Evolutionary conservation across 2,329 filamentous ascomycete genomes (phyloP).

Genomic region (Coleophoma cylindrospora): DNA sequence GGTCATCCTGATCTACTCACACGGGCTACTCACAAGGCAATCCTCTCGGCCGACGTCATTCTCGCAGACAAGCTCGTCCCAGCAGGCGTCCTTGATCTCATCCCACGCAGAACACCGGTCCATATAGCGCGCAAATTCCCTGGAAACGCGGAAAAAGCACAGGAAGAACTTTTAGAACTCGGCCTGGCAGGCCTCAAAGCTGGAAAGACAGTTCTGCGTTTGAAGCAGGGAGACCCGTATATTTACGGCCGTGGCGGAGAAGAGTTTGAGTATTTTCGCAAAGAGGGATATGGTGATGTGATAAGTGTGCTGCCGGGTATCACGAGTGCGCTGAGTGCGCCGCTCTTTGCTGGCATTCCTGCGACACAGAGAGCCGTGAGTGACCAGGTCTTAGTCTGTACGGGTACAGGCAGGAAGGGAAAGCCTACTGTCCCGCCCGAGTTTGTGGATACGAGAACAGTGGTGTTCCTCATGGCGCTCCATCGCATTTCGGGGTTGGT

Average conservation of each 20-base stretch:
- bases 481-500: constrained; percentile 77
- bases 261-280: constrained; percentile 79
- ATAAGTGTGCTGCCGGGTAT: constrained; percentile 80
- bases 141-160: constrained; percentile 89
- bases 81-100: constrained; percentile 77
- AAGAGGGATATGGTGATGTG: constrained; percentile 59
- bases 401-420: constrained; percentile 89
- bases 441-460: constrained; percentile 71
- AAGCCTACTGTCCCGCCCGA: constrained; percentile 75
- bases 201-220: constrained; percentile 76
- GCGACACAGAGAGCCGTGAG: constrained; percentile 84
- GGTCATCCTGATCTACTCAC: constrained; percentile 92
- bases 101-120: constrained; percentile 83
- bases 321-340: constrained; percentile 80
- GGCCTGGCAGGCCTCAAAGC: constrained; percentile 64
- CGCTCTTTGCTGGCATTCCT: constrained; percentile 83
- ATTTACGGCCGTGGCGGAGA: constrained; percentile 94
- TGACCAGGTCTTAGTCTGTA: constrained; percentile 94
- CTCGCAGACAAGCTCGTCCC: constrained; percentile 85
- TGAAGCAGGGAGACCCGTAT: constrained; percentile 97
- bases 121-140: constrained; percentile 96
- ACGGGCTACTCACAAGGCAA: constrained; percentile 71
- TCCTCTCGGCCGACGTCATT: constrained; percentile 70
- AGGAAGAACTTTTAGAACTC: constrained; percentile 79
- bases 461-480: constrained; percentile 92